Base-by-base conservation (phyloP, 305 asterid genomes). In the Striga hermonthica region DNA sequence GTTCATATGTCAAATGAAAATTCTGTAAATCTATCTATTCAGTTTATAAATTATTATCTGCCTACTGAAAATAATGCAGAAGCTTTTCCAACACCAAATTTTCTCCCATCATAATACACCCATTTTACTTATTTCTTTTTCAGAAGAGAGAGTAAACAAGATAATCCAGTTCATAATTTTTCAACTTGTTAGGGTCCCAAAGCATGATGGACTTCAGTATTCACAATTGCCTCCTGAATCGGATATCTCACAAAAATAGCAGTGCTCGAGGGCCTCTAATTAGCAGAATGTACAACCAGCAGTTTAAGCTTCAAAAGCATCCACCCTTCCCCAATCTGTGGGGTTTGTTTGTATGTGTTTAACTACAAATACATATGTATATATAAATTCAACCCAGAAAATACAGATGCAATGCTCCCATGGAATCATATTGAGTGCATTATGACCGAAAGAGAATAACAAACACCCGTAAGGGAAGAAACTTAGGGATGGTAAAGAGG, bases 331-430 rank as follows among this genome's bases (percentile, higher is more conserved):
- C 35, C 16, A 60, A 35, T 43, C 38, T 13, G 34, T 6, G 14
- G 37, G 12, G 57, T 11, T 11, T 15, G 39, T 52, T 16, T 4
- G 16, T 11, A 16, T 9, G 36, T n/a, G 12, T 7, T 14, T 50
- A 6, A 40, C 6, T 45, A 57, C 12, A 45, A 41, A 28, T n/a
- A 34, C 5, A 34, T 3, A 41, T 10, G 4, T 12, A 49, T 7
- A 35, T 39, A 43, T 16, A 37, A 31, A 57, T 8, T 7, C 39
- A 35, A 56, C 55, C 9, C n/a, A 13, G 40, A 57, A 64, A 54
- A 37, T 64, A 60, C 31, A 41, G 43, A 60, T 22, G 72, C 65
- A 72, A 43, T 72, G 54, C 54, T 60, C 2, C 38, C 15, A 60
- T 60, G 40, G 39, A 38, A 59, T 54, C 68, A 67, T 2, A 22